Conservation (phyloP, 2,329 filamentous ascomycete genomes). For the Endothia cerciana region DNA sequence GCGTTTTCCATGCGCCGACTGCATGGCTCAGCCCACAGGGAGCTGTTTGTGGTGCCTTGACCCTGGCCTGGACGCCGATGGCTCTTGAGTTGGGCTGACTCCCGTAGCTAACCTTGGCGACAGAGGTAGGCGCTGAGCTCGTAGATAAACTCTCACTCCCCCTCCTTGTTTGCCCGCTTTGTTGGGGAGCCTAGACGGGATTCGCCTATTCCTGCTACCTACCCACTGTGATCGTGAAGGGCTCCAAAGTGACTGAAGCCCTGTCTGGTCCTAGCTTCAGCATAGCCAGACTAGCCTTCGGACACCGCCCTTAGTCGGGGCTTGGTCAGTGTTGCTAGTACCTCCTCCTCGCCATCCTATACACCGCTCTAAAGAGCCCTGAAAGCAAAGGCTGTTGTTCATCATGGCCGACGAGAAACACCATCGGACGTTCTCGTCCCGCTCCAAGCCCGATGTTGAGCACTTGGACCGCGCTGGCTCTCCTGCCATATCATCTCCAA, state of each 20-base stretch:
- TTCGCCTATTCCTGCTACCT: background rate
- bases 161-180: background rate
- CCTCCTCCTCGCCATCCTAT: background rate
- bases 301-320: background rate
- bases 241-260: background rate
- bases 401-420: slow-evolving; percentile 33
- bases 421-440: slow-evolving; percentile 30
- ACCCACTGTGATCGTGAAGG: background rate
- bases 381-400: background rate
- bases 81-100: background rate
- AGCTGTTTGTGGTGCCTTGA: background rate
- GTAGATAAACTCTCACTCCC: background rate
- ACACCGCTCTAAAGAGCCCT: background rate
- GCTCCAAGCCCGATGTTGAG: slow-evolving; percentile 37
- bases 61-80: background rate
- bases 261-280: background rate
- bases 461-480: slow-evolving; percentile 27
- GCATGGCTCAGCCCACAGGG: background rate
- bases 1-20: background rate
- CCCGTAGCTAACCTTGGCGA: background rate
- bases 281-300: background rate
- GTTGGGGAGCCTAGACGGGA: background rate
- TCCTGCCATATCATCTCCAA: background rate
- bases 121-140: background rate
- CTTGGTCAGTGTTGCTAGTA: too few species aligned